Conservation (phyloP, 225 moss, liverwort and hornwort genomes). For the Bryum argenteum region DNA sequence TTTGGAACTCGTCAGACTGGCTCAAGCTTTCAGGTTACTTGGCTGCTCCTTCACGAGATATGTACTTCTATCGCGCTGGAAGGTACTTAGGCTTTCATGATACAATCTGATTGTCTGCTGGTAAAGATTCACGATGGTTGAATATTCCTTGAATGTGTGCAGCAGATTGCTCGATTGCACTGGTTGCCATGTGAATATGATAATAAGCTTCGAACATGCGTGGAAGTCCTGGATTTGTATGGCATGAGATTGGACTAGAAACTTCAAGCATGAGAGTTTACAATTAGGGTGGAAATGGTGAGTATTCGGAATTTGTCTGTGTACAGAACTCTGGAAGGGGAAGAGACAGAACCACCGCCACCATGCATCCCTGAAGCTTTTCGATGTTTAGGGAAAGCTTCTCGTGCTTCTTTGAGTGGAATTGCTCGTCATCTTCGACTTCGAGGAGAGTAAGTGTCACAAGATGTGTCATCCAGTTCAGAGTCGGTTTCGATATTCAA, state of each 20-base stretch:
- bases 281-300: neutral
- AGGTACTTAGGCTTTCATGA: slow-evolving; percentile 52
- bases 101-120: slow-evolving; percentile 15
- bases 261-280: neutral
- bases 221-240: neutral
- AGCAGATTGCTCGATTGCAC: neutral
- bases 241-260: neutral
- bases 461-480: neutral
- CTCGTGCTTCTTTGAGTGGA: slow-evolving; percentile 81
- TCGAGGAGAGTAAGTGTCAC: slow-evolving; percentile 76
- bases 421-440: slow-evolving; percentile 87
- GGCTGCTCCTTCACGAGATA: slow-evolving; percentile 64
- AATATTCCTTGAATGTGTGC: slow-evolving; percentile 18
- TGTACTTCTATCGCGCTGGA: slow-evolving; percentile 85
- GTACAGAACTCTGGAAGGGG: slow-evolving; percentile 51
- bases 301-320: slow-evolving; percentile 1
- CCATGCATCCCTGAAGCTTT: slow-evolving; percentile 87
- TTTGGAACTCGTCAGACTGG: slow-evolving; percentile 71
- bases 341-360: slow-evolving; percentile 77
- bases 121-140: slow-evolving; percentile 48
- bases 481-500: neutral
- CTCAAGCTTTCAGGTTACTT: slow-evolving; percentile 74
- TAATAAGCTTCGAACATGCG: neutral
- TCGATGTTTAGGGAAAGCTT: slow-evolving; percentile 47
- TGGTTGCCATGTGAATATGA: slow-evolving; percentile 15